phyloP scores from a whole-genome alignment of 805 yeast species.

The Candida lessepsii region DNA sequence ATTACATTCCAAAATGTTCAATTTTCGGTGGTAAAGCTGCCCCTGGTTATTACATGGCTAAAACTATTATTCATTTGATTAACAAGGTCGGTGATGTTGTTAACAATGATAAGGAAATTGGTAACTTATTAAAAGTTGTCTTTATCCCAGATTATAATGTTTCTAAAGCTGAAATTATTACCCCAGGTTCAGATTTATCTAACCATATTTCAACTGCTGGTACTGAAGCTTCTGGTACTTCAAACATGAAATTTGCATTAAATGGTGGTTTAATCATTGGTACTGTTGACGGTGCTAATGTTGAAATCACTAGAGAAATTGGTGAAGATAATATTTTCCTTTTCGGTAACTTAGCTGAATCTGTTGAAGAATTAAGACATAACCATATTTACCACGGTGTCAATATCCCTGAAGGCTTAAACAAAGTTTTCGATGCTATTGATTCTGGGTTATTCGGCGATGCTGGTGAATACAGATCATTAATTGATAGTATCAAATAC shows the following conservation, averaged over 20 bases:
- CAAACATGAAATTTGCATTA: constrained; percentile 92
- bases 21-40: constrained; percentile 95
- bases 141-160: constrained; percentile 92
- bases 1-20: constrained; percentile 71
- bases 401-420: constrained; percentile 57
- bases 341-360: constrained; percentile 88
- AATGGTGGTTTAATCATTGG: constrained; percentile 94
- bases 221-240: constrained; percentile 94
- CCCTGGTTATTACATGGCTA: constrained; percentile 97
- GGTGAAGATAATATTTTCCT: constrained; percentile 91
- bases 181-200: constrained; percentile 86
- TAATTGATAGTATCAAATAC: constrained; percentile 64
- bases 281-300: constrained; percentile 96
- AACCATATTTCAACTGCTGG: constrained; percentile 97
- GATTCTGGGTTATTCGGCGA: constrained; percentile 73
- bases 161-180: constrained; percentile 86
- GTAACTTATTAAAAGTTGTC: constrained; percentile 76
- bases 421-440: constrained; percentile 62
- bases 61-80: constrained; percentile 80
- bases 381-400: constrained; percentile 65
- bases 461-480: constrained; percentile 59
- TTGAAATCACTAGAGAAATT: constrained; percentile 89
- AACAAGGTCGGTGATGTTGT: constrained; percentile 79
- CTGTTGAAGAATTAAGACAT: constrained; percentile 81
- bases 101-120: constrained; percentile 73